Base-by-base conservation (phyloP, 2,329 filamentous ascomycete species). In the Botrytis porri region DNA sequence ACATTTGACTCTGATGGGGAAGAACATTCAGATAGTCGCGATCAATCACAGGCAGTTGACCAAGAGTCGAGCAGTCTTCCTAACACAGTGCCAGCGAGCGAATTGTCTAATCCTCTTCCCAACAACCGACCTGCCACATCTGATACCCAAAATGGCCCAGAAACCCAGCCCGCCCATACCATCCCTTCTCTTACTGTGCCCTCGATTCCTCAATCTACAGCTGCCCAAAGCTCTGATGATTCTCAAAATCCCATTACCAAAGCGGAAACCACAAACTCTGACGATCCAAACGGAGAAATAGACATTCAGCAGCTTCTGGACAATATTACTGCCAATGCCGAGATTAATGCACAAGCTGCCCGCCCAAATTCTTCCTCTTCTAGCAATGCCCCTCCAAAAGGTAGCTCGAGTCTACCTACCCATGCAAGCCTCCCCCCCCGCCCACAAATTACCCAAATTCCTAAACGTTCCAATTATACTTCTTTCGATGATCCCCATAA, bases 301-400 rank as follows among this genome's bases (percentile, higher is more conserved):
- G 80, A 81, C 72, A 82, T 82, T 54, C 80, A 82, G 73, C 80
- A 80, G 71, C 75, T 82, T 71, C 75, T 82, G 74, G 80, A 82
- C 76, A 81, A 81, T 72, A 82, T 82, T 73, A 81, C 80, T 71
- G 80, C 80, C 54, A 82, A 80, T 78, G 80, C 80, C 70, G 80
- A 80, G 73, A 80, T 78, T 71, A 80, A 78, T 77, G 79, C 78
- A 64, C 51, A 75, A 43, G 72, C 73, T 70, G 73, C 73, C 66
- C 74, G 75, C 65, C 76, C 76, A 72, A 70, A 70, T 59, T 72
- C 74, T 73, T 71, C 76, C 69, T 69, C 71, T 74, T 72, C 77
- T 75, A 75, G 73, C 75, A 77, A 75, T 72, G 70, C 74, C 72
- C 73, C 76, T 71, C 73, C 77, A 71, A 76, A 77, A 75, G 66